A percentile compares a stretch with the other conserved stretches of the same genome.
Conservation (phyloP, 768 basidiomycete genomes). For the Termitomyces sp. region DNA sequence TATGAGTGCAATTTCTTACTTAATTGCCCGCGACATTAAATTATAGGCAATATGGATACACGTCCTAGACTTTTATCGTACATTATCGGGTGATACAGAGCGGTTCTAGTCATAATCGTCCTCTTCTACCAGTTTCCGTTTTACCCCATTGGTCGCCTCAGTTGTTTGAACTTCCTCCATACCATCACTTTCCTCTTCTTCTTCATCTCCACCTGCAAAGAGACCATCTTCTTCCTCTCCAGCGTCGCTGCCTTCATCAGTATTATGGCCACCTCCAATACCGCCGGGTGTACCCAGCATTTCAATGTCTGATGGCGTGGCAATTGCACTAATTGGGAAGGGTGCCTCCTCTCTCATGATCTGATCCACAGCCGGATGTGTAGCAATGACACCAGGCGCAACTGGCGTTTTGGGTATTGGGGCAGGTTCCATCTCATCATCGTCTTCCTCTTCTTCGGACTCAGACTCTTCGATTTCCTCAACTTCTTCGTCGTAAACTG, state of each 20-base stretch:
- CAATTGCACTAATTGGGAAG: conserved; percentile 55
- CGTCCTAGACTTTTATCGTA: conserved; percentile 9
- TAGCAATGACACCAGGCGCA: conserved; percentile 19
- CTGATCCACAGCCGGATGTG: conserved; percentile 28
- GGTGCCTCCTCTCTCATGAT: conserved; percentile 40
- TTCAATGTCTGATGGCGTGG: conserved; percentile 65
- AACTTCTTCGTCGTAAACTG: conserved; percentile 73
- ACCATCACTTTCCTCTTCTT: conserved; percentile 73
- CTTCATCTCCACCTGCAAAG: conserved; percentile 71
- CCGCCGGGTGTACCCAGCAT: conserved; percentile 46
- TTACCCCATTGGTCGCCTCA: conserved; percentile 49
- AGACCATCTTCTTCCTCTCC: conserved; percentile 73
- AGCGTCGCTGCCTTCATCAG: conserved; percentile 65
- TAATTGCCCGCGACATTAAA: background rate
- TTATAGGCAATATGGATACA: conserved; percentile 7
- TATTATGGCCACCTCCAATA: conserved; percentile 22
- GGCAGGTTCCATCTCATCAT: conserved; percentile 69
- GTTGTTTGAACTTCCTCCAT: conserved; percentile 74
- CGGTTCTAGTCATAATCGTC: conserved; percentile 70
- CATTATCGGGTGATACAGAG: conserved; percentile 10
- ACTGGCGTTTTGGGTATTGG: conserved; percentile 35
- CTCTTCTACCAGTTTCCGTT: conserved; percentile 79
- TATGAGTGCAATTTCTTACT: background rate
- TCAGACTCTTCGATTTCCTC: conserved; percentile 80
- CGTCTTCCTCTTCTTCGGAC: conserved; percentile 54